Percentiles rank a stretch among this genome's conserved stretches.
These are phyloP conservation scores for Leptodontidium sp. DNA, from an alignment of 2,329 filamentous ascomycete genomes.

Conservation along the genomic window DNA sequence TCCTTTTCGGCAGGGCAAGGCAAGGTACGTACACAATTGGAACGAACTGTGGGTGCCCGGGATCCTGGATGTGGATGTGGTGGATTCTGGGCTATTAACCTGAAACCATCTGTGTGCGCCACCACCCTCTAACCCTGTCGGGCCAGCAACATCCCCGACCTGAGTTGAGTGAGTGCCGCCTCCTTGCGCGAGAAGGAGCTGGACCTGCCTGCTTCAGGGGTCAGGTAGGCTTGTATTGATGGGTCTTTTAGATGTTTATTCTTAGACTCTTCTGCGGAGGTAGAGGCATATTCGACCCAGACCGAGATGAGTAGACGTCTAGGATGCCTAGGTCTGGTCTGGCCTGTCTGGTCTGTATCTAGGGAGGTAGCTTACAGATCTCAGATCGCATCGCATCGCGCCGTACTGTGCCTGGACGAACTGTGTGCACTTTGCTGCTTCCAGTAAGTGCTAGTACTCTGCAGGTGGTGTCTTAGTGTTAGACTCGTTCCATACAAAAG, in stretches of 20 bases:
- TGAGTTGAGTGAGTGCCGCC: constrained; percentile 1
- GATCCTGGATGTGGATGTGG: too few species aligned
- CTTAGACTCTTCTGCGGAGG: background rate
- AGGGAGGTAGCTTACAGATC: too few species aligned
- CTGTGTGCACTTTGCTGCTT: constrained; percentile 1
- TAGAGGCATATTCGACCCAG: background rate
- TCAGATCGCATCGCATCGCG: too few species aligned
- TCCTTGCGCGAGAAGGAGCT: constrained; percentile 1
- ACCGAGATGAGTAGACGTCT: constrained; percentile 3
- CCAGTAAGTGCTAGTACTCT: background rate
- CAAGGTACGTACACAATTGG: too few species aligned
- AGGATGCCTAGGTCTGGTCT: too few species aligned
- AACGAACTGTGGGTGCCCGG: too few species aligned
- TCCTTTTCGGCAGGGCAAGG: background rate
- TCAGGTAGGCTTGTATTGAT: background rate
- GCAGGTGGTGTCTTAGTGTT: background rate
- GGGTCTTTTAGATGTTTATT: constrained; percentile 8
- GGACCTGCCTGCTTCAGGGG: constrained; percentile 11
- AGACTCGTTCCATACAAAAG: background rate
- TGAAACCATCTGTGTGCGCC: constrained; percentile 9
- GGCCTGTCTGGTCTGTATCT: too few species aligned
- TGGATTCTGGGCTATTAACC: background rate
- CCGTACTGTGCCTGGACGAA: background rate
- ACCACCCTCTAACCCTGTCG: constrained; percentile 11
- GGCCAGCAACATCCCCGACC: constrained; percentile 2